phyloP scores from a whole-genome alignment of 73 alveolate species.

The Blepharisma stoltei region DNA sequence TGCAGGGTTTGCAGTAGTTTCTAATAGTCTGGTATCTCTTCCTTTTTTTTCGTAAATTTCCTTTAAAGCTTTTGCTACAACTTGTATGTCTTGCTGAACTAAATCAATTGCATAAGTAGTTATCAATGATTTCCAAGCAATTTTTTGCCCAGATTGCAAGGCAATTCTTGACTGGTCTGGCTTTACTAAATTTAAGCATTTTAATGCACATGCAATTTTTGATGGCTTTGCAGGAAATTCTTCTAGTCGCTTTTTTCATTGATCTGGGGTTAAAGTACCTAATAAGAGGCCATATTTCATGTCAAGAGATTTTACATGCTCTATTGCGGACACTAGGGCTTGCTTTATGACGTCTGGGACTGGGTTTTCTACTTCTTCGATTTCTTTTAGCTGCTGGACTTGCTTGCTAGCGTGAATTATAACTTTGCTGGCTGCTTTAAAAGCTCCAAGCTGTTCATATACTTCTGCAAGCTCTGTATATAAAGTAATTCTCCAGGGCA shows the following conservation, averaged over 20 bases:
- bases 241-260: constrained; percentile 97
- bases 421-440: constrained; percentile 80
- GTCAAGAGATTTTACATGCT: constrained; percentile 78
- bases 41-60: constrained; percentile 81
- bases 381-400: constrained; percentile 74
- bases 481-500: constrained; percentile 87
- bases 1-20: constrained; percentile 67
- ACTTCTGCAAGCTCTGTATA: constrained; percentile 84
- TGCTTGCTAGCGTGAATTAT: constrained; percentile 80
- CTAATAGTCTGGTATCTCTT: constrained; percentile 62
- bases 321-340: constrained; percentile 70
- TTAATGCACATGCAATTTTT: constrained; percentile 66
- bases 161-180: constrained; percentile 66
- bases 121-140: constrained; percentile 72
- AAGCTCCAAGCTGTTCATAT: constrained; percentile 83
- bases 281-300: constrained; percentile 85
- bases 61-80: constrained; percentile 79
- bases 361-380: constrained; percentile 97
- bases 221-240: constrained; percentile 77
- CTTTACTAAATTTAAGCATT: constrained; percentile 72
- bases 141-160: constrained; percentile 65
- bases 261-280: constrained; percentile 86
- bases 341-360: constrained; percentile 89
- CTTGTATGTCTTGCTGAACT: constrained; percentile 83
- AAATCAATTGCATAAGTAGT: constrained; percentile 70